phyloP scores from a whole-genome alignment of 345 rosid genomes.

The Angophora floribunda region DNA sequence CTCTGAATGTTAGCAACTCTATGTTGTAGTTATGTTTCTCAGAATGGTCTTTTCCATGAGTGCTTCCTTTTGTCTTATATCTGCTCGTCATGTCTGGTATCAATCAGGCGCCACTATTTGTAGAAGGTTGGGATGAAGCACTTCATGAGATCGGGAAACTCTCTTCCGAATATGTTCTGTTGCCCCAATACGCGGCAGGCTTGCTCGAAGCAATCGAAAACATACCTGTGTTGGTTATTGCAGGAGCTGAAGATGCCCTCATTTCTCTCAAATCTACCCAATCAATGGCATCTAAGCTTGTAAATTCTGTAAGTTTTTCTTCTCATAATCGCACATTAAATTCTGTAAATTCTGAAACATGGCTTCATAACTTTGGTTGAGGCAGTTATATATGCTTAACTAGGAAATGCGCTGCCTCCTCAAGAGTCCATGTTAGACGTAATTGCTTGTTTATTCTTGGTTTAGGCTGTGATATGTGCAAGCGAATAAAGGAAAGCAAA shows the following conservation, averaged over 20 bases:
- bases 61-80: neutral
- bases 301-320: slow-evolving; percentile 73
- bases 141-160: slow-evolving; percentile 87
- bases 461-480: neutral
- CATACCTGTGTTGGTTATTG: slow-evolving; percentile 65
- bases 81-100: neutral
- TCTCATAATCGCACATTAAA: neutral
- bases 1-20: neutral
- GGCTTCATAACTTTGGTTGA: neutral
- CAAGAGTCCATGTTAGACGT: neutral
- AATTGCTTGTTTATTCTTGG: neutral
- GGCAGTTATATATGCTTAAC: neutral
- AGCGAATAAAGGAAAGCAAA: neutral
- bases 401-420: neutral
- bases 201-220: slow-evolving; percentile 60
- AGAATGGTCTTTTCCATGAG: neutral
- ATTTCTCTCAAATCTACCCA: slow-evolving; percentile 78
- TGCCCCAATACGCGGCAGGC: slow-evolving; percentile 40
- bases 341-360: neutral
- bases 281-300: slow-evolving; percentile 75
- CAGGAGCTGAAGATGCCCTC: slow-evolving; percentile 87
- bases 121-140: slow-evolving; percentile 98
- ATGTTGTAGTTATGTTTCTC: neutral
- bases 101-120: slow-evolving; percentile 66
- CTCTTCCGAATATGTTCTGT: slow-evolving; percentile 71